Evolutionary conservation across 805 yeast genomes (phyloP).

Genomic region (Cyberlindnera sargentensis): DNA sequence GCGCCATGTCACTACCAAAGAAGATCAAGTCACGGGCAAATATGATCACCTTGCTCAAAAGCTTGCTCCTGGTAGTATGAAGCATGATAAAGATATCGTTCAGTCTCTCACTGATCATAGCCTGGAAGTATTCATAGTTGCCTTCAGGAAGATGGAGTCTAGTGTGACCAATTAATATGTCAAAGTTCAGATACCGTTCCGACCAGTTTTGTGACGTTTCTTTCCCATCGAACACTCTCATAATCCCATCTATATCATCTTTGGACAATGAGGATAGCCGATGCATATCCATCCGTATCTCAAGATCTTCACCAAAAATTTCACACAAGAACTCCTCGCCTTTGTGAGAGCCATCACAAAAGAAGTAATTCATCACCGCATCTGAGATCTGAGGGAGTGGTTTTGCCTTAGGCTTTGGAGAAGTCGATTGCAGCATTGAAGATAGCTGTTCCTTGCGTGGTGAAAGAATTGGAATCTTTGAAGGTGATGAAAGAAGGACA

Average conservation of each 20-base stretch:
- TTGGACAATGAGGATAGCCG: slow-evolving; percentile 3
- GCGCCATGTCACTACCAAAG: slow-evolving; percentile 13
- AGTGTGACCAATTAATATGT: slow-evolving; percentile 15
- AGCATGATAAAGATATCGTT: slow-evolving; percentile 14
- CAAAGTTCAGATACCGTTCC: slow-evolving; percentile 10
- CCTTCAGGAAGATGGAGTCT: slow-evolving; percentile 13
- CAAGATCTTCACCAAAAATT: slow-evolving; percentile 18
- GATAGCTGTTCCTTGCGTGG: not conserved
- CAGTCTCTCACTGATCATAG: slow-evolving; percentile 6
- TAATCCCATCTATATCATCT: slow-evolving; percentile 7
- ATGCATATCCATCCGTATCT: slow-evolving; percentile 3
- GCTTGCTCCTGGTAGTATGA: slow-evolving; percentile 13
- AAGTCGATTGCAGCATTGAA: too few relatives aligned
- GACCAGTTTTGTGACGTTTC: slow-evolving; percentile 22
- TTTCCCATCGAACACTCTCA: slow-evolving; percentile 7
- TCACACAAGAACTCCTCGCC: slow-evolving; percentile 13
- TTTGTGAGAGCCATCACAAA: not conserved
- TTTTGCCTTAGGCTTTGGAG: not conserved
- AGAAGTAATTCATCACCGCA: slow-evolving; percentile 2
- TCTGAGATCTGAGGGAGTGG: slow-evolving; percentile 2
- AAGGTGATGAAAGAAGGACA: not conserved
- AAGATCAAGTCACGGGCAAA: slow-evolving; percentile 20
- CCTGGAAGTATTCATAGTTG: slow-evolving; percentile 10
- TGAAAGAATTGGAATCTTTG: not conserved
- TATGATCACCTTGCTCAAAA: slow-evolving; percentile 14